Base-by-base conservation (phyloP, 2,329 filamentous ascomycete species). In the Ustilaginoidea virens region DNA sequence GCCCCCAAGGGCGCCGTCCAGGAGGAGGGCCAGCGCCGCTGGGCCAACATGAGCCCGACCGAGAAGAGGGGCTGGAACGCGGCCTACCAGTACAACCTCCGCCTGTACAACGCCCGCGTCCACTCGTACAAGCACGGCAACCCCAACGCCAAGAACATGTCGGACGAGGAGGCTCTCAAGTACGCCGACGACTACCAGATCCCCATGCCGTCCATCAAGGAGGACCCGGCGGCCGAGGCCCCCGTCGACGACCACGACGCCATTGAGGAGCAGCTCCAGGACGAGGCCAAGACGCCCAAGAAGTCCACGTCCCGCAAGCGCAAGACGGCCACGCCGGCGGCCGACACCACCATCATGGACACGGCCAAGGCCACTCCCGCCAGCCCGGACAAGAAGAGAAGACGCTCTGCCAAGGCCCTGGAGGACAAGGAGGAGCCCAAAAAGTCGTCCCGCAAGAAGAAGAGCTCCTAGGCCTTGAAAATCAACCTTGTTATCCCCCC, bases 1-100 rank as follows among this genome's bases (percentile, higher is more conserved):
- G 74, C 76, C 6, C 77, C 79, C 51, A 86, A 87, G 50, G 83
- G 83, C 46, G 82, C 86, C 33, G 80, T 96, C 27, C 79, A 85
- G 48, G 74, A 81, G 35, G 85, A 93, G 55, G 82, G 85, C 23
- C 86, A 83, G 47, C 74, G 74, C 43, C 72, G 86, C 45, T 94
- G 87, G 87, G 69, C 74, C 36, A 68, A 71, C 39, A 83, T 94
- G 76, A 61, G 62, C 5, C 66, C 75, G 2, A 55, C 61, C 7
- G 78, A 92, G 58, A 92, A 92, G 59, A 33, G 34, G 33, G 66
- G 65, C 36, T 76, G 71, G 71, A 72, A 74, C 52, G 66, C 69
- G 32, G 70, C 69, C 5, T 76, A 76, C 52, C 68, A 73, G 54
- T 74, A 74, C 55, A 75, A 75, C 48, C 60, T 75, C 28, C 66